phyloP scores from a whole-genome alignment of 2,329 filamentous ascomycete genomes.

The Pleomassaria siparia region DNA sequence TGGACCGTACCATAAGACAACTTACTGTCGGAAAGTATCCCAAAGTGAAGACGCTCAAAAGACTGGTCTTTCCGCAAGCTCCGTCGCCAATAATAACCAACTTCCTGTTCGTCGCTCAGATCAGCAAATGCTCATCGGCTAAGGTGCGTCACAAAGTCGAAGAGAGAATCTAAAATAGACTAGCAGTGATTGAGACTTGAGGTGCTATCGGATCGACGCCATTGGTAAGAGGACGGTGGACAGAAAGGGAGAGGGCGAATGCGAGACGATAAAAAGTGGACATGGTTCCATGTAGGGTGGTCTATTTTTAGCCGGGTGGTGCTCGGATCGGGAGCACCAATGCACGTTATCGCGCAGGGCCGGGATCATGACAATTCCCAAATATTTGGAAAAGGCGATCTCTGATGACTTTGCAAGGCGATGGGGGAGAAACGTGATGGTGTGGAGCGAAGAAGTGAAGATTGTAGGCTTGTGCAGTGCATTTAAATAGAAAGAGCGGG shows the following conservation, averaged over 20 bases:
- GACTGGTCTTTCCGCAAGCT: conserved; percentile 96
- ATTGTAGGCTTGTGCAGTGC: neutral
- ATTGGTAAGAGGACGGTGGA: conserved; percentile 4
- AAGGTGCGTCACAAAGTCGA: conserved; percentile 16
- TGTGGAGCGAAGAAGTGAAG: neutral
- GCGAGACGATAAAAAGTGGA: conserved; percentile 36
- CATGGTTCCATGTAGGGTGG: conserved; percentile 33
- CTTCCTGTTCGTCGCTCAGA: conserved; percentile 64
- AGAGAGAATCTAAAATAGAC: conserved; percentile 10
- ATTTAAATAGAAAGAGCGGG: neutral
- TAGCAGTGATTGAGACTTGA: conserved; percentile 12
- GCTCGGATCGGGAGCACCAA: conserved; percentile 41
- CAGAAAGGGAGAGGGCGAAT: conserved; percentile 20
- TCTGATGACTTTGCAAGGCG: conserved; percentile 2
- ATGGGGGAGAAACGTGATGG: neutral
- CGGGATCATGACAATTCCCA: conserved; percentile 27
- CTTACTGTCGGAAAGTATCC: conserved; percentile 97
- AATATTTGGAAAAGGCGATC: conserved; percentile 22
- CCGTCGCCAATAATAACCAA: conserved; percentile 96
- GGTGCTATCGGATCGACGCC: neutral
- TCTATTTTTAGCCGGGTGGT: conserved; percentile 42
- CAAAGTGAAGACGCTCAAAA: conserved; percentile 95
- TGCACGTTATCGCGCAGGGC: conserved; percentile 39
- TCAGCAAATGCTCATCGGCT: conserved; percentile 21
- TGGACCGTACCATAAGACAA: conserved; percentile 30